These are phyloP conservation scores for Termitomyces bulborhizus DNA, from an alignment of 768 basidiomycete species.

Conservation along the genomic window DNA sequence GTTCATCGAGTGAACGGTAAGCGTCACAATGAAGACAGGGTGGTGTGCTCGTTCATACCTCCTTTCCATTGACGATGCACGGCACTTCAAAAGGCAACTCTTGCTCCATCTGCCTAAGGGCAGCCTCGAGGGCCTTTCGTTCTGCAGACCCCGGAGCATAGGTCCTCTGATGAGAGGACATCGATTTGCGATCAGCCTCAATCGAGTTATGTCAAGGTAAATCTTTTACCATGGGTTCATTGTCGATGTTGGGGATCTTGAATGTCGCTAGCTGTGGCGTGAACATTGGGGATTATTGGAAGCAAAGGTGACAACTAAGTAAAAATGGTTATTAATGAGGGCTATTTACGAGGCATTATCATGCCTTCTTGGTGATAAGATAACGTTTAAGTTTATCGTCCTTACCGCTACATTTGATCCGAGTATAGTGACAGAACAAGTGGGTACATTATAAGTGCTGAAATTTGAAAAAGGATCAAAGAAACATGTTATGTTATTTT, in stretches of 20 bases:
- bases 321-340: neutral
- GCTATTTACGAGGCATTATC: no score
- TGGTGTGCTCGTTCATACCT: conserved; percentile 36
- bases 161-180: conserved; percentile 40
- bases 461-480: no score
- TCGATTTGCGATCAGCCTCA: neutral
- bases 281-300: conserved; percentile 37
- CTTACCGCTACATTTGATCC: no score
- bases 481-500: no score
- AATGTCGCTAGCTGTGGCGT: conserved; percentile 78
- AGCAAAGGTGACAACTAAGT: neutral
- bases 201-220: neutral
- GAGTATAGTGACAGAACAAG: no score
- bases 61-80: conserved; percentile 85
- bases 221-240: conserved; percentile 84
- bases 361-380: no score
- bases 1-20: conserved; percentile 2
- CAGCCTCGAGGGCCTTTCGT: conserved; percentile 63
- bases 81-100: conserved; percentile 89
- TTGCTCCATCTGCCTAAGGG: conserved; percentile 74
- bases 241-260: conserved; percentile 79
- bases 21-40: neutral
- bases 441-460: no score
- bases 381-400: no score
- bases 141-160: conserved; percentile 81